These are phyloP conservation scores for Fusarium annulatum DNA, from an alignment of 2,329 filamentous ascomycete species.

Conservation along the genomic window DNA sequence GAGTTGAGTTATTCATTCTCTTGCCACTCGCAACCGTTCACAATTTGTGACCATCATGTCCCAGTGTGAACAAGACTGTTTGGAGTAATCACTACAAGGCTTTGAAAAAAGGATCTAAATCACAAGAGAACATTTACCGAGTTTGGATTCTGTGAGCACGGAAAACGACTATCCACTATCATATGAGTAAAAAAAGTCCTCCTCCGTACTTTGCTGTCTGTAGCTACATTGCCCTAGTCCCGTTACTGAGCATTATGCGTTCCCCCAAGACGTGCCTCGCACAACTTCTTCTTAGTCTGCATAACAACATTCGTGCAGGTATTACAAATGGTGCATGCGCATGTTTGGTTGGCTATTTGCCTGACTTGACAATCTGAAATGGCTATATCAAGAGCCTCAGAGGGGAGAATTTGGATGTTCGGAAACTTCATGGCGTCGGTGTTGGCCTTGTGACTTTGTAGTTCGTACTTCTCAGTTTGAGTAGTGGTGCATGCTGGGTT, in stretches of 20 bases:
- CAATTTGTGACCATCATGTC: rapidly evolving
- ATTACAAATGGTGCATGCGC: neutral
- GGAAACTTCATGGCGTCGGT: neutral
- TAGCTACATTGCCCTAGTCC: rapidly evolving
- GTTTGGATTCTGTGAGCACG: rapidly evolving
- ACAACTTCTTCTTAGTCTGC: neutral
- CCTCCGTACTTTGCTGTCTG: rapidly evolving
- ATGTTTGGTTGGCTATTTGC: neutral
- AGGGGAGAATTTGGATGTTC: neutral
- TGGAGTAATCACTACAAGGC: rapidly evolving
- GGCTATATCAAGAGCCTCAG: no score
- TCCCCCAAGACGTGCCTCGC: rapidly evolving
- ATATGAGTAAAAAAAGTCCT: rapidly evolving
- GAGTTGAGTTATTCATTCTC: rapidly evolving
- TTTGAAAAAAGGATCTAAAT: rapidly evolving
- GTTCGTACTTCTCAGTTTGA: no score
- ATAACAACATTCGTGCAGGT: neutral
- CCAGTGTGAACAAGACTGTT: no score
- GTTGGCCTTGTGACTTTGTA: neutral
- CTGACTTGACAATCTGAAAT: rapidly evolving
- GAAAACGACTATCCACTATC: rapidly evolving
- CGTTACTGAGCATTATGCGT: neutral
- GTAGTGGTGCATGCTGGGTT: neutral
- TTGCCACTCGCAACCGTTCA: rapidly evolving
- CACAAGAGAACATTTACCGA: rapidly evolving